Conservation (phyloP, 2,329 filamentous ascomycete genomes). For the Akanthomyces dipterigenus region DNA sequence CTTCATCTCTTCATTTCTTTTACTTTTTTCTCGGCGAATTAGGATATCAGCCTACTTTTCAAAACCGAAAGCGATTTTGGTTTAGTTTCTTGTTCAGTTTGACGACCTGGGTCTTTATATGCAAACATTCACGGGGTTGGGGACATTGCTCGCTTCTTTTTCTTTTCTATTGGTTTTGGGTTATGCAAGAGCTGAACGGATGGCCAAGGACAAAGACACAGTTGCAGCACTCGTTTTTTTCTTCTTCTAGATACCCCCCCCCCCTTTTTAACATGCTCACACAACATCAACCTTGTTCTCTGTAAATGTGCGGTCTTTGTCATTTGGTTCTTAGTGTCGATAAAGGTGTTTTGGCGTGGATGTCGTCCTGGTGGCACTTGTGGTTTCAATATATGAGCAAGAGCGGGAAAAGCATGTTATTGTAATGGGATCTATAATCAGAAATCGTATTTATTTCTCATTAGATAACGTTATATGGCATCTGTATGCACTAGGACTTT, state of each 20-base stretch:
- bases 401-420: neutral
- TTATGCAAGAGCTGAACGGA: neutral
- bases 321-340: neutral
- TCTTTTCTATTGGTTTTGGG: neutral
- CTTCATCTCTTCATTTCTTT: neutral
- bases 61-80: neutral
- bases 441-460: neutral
- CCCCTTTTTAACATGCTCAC: neutral
- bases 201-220: neutral
- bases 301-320: neutral
- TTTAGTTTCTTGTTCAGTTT: too few species aligned
- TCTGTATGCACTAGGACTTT: too few species aligned
- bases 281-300: neutral
- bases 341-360: neutral
- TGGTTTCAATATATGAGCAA: neutral
- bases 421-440: neutral
- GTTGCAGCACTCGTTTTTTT: constrained; percentile 2
- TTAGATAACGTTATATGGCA: neutral
- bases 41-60: neutral
- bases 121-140: neutral
- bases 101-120: neutral
- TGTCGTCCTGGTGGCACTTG: neutral
- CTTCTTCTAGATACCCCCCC: constrained; percentile 1
- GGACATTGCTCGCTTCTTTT: neutral
- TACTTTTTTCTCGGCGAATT: neutral